These are phyloP conservation scores for Nakaseomyces bracarensis DNA, from an alignment of 1,139 yeast species.

Conservation along the genomic window DNA sequence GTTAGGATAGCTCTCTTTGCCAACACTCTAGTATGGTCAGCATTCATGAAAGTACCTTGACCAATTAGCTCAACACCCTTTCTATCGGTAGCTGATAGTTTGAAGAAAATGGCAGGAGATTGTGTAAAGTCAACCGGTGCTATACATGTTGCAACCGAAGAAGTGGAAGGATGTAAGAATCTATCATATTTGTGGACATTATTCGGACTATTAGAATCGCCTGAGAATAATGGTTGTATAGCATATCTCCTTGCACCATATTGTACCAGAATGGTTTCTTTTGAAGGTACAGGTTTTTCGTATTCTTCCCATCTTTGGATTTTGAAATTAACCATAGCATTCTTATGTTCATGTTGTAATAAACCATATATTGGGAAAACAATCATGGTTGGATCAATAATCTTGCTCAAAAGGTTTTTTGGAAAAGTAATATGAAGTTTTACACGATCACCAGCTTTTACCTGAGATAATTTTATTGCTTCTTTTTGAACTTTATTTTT, in stretches of 20 bases:
- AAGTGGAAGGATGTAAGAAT: slow-evolving; percentile 70
- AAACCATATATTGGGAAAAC: slow-evolving; percentile 67
- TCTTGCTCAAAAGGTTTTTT: slow-evolving; percentile 37
- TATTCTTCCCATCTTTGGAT: slow-evolving; percentile 85
- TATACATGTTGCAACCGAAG: slow-evolving; percentile 75
- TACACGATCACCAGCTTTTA: slow-evolving; percentile 59
- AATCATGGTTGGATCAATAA: slow-evolving; percentile 34
- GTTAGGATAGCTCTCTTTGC: slow-evolving; percentile 87
- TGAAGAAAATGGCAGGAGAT: slow-evolving; percentile 71
- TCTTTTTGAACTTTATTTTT: slow-evolving; percentile 63
- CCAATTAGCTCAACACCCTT: slow-evolving; percentile 64
- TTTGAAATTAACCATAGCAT: slow-evolving; percentile 73
- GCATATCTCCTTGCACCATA: slow-evolving; percentile 87
- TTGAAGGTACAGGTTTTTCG: slow-evolving; percentile 73
- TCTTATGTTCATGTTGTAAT: slow-evolving; percentile 77
- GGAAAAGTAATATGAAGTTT: slow-evolving; percentile 59
- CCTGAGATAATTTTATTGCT: slow-evolving; percentile 46
- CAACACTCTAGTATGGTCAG: slow-evolving; percentile 74
- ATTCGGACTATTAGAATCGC: slow-evolving; percentile 66
- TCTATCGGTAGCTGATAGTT: slow-evolving; percentile 34
- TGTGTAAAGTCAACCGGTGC: slow-evolving; percentile 84
- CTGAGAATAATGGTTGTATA: slow-evolving; percentile 80
- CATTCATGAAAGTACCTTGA: slow-evolving; percentile 80
- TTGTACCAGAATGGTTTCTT: slow-evolving; percentile 73
- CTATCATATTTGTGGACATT: slow-evolving; percentile 83